phyloP scores from a whole-genome alignment of 257 asterid species.

The Solanum gandarillasii region DNA sequence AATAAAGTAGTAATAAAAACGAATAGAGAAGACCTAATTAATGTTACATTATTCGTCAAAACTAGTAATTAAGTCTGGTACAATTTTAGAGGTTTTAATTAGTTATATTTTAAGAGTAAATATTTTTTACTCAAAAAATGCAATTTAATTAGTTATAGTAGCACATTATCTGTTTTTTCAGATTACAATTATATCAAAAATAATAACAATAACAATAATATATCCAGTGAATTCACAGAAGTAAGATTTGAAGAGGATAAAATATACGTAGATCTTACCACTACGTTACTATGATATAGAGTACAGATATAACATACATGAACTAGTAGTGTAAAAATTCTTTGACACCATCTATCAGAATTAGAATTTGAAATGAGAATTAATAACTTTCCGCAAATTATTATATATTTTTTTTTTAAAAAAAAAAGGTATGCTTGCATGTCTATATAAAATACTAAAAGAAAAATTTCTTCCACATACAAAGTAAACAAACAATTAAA shows the following conservation, averaged over 20 bases:
- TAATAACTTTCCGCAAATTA: not conserved
- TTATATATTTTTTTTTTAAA: not conserved
- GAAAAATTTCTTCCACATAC: not conserved
- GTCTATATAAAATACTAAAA: not conserved
- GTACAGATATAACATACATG: not conserved
- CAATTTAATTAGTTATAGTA: not conserved
- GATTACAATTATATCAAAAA: not conserved
- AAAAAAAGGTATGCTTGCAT: not conserved
- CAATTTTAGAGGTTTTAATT: not conserved
- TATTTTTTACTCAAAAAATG: not conserved
- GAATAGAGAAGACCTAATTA: not conserved
- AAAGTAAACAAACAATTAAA: not conserved
- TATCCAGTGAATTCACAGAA: rapidly evolving
- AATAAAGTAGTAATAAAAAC: not conserved
- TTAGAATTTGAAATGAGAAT: not conserved
- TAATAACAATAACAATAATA: not conserved
- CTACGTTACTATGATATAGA: not conserved
- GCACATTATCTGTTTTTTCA: not conserved
- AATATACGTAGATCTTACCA: no score
- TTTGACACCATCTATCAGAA: not conserved
- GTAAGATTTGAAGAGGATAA: not conserved
- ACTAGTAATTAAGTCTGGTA: not conserved
- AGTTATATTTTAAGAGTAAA: not conserved
- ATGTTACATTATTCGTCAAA: not conserved
- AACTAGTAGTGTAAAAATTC: not conserved